Evolutionary conservation across 2,329 filamentous ascomycete species (phyloP).

Genomic region (Penicillium sp.): DNA sequence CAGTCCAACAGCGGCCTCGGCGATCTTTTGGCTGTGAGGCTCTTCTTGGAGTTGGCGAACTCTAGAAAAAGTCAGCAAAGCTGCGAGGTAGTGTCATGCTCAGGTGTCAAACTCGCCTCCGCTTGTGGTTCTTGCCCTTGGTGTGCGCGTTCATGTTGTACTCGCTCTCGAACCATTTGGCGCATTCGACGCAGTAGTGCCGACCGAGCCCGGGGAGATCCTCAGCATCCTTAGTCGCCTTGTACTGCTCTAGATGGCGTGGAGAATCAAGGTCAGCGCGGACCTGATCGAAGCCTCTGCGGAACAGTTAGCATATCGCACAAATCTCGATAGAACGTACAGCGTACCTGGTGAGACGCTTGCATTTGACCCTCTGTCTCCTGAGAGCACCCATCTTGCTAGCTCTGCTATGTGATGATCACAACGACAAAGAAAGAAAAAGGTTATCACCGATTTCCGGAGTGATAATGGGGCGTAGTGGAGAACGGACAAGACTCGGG

Average conservation of each 20-base stretch:
- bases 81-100: constrained; percentile 4
- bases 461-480: constrained; percentile 26
- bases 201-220: constrained; percentile 82
- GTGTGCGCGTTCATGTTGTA: constrained; percentile 67
- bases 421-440: constrained; percentile 18
- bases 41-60: constrained; percentile 76
- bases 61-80: constrained; percentile 45
- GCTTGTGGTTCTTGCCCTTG: constrained; percentile 89
- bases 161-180: constrained; percentile 92
- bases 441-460: constrained; percentile 36
- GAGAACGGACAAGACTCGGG: constrained; percentile 23
- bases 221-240: constrained; percentile 71
- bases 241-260: constrained; percentile 74
- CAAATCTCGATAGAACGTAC: not conserved
- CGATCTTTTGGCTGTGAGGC: constrained; percentile 78
- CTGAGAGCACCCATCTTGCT: constrained; percentile 60
- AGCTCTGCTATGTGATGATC: constrained; percentile 11
- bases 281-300: constrained; percentile 87
- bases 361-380: constrained; percentile 60
- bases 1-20: constrained; percentile 72
- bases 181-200: constrained; percentile 86
- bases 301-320: constrained; percentile 21
- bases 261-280: constrained; percentile 72
- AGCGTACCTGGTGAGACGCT: constrained; percentile 62
- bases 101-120: constrained; percentile 54